Conservation (phyloP, 2,329 filamentous ascomycete species). For the Diaporthe humulicola region DNA sequence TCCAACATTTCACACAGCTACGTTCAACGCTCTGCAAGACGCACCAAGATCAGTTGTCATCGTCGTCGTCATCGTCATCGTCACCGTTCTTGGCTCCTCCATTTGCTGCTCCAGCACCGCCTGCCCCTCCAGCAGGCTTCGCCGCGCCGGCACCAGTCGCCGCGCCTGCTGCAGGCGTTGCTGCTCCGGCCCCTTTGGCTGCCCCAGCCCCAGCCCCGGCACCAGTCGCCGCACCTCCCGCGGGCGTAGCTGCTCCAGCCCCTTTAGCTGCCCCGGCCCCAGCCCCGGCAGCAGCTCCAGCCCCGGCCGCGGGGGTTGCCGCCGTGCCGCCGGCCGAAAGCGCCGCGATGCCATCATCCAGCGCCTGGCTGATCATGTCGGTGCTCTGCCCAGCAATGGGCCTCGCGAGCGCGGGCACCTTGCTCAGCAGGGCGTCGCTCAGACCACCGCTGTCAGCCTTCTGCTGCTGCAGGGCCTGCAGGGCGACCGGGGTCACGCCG, state of each 20-base stretch:
- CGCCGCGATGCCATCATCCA: constrained; percentile 29
- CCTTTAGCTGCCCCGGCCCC: neutral
- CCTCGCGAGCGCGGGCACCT: constrained; percentile 33
- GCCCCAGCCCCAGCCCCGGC: neutral
- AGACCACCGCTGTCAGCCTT: constrained; percentile 21
- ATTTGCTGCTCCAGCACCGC: neutral
- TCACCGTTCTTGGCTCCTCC: neutral
- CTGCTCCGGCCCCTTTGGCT: neutral
- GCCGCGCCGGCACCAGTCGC: neutral
- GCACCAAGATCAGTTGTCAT: neutral
- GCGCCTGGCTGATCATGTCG: constrained; percentile 24
- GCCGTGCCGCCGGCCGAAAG: constrained; percentile 18
- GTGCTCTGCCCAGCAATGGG: constrained; percentile 34
- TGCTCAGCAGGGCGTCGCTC: constrained; percentile 29
- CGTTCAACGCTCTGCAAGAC: neutral
- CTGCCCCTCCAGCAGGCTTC: neutral
- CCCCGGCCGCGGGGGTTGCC: neutral
- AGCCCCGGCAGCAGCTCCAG: neutral
- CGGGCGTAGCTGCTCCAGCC: neutral
- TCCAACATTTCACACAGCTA: neutral
- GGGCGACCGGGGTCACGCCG: constrained; percentile 30
- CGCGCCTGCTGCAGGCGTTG: neutral
- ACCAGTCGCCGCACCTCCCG: neutral
- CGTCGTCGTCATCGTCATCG: neutral
- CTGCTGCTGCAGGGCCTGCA: constrained; percentile 24